Conservation (phyloP, 768 basidiomycete species). For the Leccinum uliginosum region DNA sequence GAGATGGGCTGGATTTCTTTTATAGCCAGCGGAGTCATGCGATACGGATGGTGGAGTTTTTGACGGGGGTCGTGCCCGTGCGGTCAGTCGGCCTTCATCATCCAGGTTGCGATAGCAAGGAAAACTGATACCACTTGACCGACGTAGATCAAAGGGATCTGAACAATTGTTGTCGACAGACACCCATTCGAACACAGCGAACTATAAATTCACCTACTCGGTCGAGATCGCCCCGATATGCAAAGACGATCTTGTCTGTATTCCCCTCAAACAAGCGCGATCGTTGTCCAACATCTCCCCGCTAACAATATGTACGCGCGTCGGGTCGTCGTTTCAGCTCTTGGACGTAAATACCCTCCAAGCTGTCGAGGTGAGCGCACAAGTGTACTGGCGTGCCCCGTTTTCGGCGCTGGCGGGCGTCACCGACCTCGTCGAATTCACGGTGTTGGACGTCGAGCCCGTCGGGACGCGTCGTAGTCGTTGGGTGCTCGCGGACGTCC, state of each 20-base stretch:
- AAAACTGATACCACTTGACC: neutral
- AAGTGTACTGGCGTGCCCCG: slow-evolving; percentile 87
- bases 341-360: slow-evolving; percentile 88
- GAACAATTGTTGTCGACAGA: slow-evolving; percentile 94
- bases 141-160: slow-evolving; percentile 76
- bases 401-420: slow-evolving; percentile 81
- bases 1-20: slow-evolving; percentile 96
- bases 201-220: slow-evolving; percentile 96
- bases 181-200: slow-evolving; percentile 87
- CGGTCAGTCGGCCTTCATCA: slow-evolving; percentile 47
- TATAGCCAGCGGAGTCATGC: slow-evolving; percentile 89
- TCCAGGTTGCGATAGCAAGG: neutral
- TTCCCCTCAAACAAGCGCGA: slow-evolving; percentile 80
- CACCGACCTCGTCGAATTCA: slow-evolving; percentile 89
- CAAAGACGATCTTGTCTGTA: slow-evolving; percentile 94
- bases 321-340: slow-evolving; percentile 88
- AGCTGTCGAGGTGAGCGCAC: slow-evolving; percentile 70
- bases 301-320: slow-evolving; percentile 81
- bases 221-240: slow-evolving; percentile 96
- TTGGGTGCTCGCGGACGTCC: slow-evolving; percentile 81
- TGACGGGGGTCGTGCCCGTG: slow-evolving; percentile 81
- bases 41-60: slow-evolving; percentile 94
- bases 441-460: slow-evolving; percentile 90
- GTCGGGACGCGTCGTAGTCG: slow-evolving; percentile 67
- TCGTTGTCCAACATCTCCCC: slow-evolving; percentile 85